Evolutionary conservation across 2,329 filamentous ascomycete species (phyloP).

Genomic region (Fusarium haematococcum): DNA sequence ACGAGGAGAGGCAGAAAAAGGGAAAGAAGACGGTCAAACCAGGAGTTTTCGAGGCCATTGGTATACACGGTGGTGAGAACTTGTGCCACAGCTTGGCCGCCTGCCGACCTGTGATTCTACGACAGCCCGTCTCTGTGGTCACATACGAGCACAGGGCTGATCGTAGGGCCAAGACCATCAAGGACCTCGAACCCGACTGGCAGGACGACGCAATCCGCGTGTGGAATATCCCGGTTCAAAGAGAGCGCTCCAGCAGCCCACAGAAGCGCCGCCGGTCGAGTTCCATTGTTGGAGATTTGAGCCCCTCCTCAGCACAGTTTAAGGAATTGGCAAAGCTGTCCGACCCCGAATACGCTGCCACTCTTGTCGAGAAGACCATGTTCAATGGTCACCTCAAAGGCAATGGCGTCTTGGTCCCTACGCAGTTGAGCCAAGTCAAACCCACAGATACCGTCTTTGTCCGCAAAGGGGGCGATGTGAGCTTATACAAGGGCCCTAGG

Average conservation of each 20-base stretch:
- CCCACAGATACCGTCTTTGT: conserved; percentile 63
- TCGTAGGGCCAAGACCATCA: conserved; percentile 46
- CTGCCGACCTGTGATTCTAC: conserved; percentile 85
- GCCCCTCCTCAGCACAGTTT: conserved; percentile 4
- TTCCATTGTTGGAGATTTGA: conserved; percentile 22
- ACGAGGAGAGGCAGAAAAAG: conserved; percentile 55
- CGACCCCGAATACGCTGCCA: conserved; percentile 46
- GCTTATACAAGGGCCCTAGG: conserved; percentile 75
- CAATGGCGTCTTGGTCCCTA: conserved; percentile 37
- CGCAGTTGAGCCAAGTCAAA: conserved; percentile 45
- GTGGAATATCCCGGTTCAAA: conserved; percentile 77
- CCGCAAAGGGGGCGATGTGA: conserved; percentile 72
- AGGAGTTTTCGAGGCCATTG: conserved; percentile 55
- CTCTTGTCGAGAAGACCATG: conserved; percentile 51
- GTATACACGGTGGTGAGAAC: conserved; percentile 85
- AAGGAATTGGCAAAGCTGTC: conserved; percentile 40
- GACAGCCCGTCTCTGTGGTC: conserved; percentile 81
- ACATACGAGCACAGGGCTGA: conserved; percentile 74
- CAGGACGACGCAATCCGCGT: conserved; percentile 82
- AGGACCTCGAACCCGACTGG: conserved; percentile 71
- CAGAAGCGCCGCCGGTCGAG: conserved; percentile 49
- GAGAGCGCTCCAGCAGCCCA: conserved; percentile 49
- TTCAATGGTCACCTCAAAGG: conserved; percentile 49
- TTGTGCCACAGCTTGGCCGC: conserved; percentile 85
- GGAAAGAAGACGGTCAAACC: conserved; percentile 47